Conservation (phyloP, 2,329 filamentous ascomycete species). For the Madurella fahalii region DNA sequence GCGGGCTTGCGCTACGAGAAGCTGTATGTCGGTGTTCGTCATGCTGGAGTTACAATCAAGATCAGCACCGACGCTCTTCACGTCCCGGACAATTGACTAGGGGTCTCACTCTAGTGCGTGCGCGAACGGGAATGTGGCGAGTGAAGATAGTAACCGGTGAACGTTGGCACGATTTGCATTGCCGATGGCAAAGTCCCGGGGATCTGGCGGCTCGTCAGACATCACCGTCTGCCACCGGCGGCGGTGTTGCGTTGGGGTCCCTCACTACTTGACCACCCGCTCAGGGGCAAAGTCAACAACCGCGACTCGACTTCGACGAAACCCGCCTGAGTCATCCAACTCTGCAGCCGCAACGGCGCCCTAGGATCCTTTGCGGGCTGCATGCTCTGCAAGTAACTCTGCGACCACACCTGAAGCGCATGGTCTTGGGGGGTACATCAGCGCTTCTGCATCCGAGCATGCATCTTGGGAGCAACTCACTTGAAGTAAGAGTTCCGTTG, state of each 20-base stretch:
- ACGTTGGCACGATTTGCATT: slow-evolving; percentile 51
- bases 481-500: slow-evolving; percentile 69
- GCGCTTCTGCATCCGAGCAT: background rate
- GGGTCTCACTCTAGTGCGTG: slow-evolving; percentile 42
- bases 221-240: slow-evolving; percentile 4
- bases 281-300: slow-evolving; percentile 65
- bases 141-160: slow-evolving; percentile 49
- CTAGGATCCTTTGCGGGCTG: slow-evolving; percentile 63
- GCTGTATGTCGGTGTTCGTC: slow-evolving; percentile 53
- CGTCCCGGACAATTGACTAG: background rate
- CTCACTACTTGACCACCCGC: slow-evolving; percentile 64
- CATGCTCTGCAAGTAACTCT: slow-evolving; percentile 57
- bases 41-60: slow-evolving; percentile 40
- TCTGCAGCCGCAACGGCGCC: slow-evolving; percentile 56
- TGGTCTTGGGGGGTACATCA: slow-evolving; percentile 42
- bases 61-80: background rate
- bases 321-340: slow-evolving; percentile 56
- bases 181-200: slow-evolving; percentile 51
- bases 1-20: slow-evolving; percentile 53
- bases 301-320: slow-evolving; percentile 64
- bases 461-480: slow-evolving; percentile 34
- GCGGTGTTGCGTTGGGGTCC: background rate
- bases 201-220: slow-evolving; percentile 36
- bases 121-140: slow-evolving; percentile 55
- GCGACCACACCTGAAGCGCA: slow-evolving; percentile 65